phyloP scores from a whole-genome alignment of 345 rosid genomes.

The Moricandia moricandioides region DNA sequence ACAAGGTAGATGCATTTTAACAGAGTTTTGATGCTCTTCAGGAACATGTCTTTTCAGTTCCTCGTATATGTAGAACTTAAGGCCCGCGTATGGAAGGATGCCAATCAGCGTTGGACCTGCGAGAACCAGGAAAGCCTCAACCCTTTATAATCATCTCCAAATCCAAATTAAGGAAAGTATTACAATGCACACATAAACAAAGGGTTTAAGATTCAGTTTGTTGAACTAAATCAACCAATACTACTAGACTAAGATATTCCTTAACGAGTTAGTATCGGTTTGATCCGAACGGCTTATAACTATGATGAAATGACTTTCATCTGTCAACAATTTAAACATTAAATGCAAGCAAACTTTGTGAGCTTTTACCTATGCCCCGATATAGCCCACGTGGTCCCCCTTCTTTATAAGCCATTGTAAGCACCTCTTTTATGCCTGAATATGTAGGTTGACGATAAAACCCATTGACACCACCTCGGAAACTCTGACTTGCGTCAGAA shows the following conservation, averaged over 20 bases:
- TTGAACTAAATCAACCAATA: neutral
- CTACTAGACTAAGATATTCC: neutral
- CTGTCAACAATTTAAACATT: neutral
- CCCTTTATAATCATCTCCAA: slow-evolving; percentile 8
- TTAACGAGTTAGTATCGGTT: neutral
- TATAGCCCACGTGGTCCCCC: slow-evolving; percentile 80
- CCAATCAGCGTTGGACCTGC: slow-evolving; percentile 92
- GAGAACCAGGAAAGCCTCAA: slow-evolving; percentile 23
- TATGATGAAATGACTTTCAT: neutral
- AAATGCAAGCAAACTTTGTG: neutral
- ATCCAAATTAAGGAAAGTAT: slow-evolving; percentile 12
- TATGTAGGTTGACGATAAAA: slow-evolving; percentile 56
- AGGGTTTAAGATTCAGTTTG: neutral
- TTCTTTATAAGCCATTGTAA: slow-evolving; percentile 69
- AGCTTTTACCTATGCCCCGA: slow-evolving; percentile 74
- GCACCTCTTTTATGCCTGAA: slow-evolving; percentile 71
- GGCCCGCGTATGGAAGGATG: slow-evolving; percentile 92
- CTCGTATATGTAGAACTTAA: slow-evolving; percentile 91
- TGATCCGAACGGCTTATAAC: neutral
- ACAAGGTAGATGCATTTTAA: slow-evolving; percentile 83
- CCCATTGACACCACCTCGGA: slow-evolving; percentile 40
- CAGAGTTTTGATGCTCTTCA: slow-evolving; percentile 86
- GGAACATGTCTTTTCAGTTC: slow-evolving; percentile 89
- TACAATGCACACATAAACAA: neutral
- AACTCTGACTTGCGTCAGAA: slow-evolving; percentile 43